Percentiles rank a stretch among this genome's conserved stretches.
These are phyloP conservation scores for Verruconis gallopava DNA, from an alignment of 2,329 filamentous ascomycete species.

Conservation along the genomic window DNA sequence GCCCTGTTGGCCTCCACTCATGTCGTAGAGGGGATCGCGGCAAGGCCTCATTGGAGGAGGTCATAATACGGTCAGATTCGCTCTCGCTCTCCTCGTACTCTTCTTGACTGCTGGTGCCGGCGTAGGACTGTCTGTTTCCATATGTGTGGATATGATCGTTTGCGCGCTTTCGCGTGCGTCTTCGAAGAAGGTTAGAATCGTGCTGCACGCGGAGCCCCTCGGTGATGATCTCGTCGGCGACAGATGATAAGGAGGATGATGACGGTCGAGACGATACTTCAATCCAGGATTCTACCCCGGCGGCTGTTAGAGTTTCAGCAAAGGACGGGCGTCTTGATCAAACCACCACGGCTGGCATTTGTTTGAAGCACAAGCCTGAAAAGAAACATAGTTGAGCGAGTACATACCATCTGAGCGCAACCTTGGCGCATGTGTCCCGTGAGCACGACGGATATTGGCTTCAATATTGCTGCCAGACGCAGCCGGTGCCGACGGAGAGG, in stretches of 20 bases:
- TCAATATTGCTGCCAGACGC: too few relatives aligned
- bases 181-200: conserved; percentile 48
- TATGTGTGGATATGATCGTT: neutral
- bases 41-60: conserved; percentile 45
- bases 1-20: conserved; percentile 15
- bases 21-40: conserved; percentile 22
- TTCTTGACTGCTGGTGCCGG: conserved; percentile 60
- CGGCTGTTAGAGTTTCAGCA: too few relatives aligned
- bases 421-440: too few relatives aligned
- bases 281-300: conserved; percentile 93
- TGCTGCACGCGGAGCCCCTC: conserved; percentile 69
- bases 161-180: conserved; percentile 35
- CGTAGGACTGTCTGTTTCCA: neutral
- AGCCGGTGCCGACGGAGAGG: too few relatives aligned
- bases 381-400: too few relatives aligned
- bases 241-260: conserved; percentile 77
- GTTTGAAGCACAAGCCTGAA: too few relatives aligned
- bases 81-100: conserved; percentile 91
- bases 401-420: too few relatives aligned
- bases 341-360: too few relatives aligned
- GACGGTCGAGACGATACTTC: conserved; percentile 88
- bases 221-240: conserved; percentile 80
- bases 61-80: conserved; percentile 63
- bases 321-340: too few relatives aligned
- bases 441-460: too few relatives aligned